Evolutionary conservation across 2,329 filamentous ascomycete genomes (phyloP).

Genomic region (Hymenoscyphus infarciens): DNA sequence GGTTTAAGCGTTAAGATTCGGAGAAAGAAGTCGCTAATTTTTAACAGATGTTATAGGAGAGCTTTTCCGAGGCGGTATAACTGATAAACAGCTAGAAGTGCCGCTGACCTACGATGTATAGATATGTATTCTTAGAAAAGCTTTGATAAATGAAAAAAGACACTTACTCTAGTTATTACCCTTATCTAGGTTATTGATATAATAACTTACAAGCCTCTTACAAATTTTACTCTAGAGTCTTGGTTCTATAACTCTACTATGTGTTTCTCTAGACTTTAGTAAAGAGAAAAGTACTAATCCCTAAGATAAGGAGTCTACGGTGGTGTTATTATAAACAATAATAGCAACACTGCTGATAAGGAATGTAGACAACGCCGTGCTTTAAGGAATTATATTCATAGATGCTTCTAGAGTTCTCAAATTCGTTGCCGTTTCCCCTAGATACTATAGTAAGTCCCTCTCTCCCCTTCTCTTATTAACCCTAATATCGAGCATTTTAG

Average conservation of each 20-base stretch:
- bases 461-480: not conserved
- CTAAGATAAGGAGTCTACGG: not conserved
- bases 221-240: slow-evolving; percentile 36
- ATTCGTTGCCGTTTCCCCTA: slow-evolving; percentile 42
- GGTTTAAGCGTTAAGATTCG: not conserved
- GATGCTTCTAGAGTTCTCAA: slow-evolving; percentile 40
- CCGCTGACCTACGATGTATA: slow-evolving; percentile 39
- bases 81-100: slow-evolving; percentile 36
- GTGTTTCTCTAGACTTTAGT: slow-evolving; percentile 17
- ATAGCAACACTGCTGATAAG: slow-evolving; percentile 3
- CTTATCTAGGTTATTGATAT: slow-evolving; percentile 31
- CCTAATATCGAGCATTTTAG: not conserved
- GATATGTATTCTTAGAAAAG: slow-evolving; percentile 19
- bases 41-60: slow-evolving; percentile 36
- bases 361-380: slow-evolving; percentile 31
- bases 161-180: not conserved
- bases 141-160: not conserved
- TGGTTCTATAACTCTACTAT: slow-evolving; percentile 41
- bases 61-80: slow-evolving; percentile 36
- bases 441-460: slow-evolving; percentile 36
- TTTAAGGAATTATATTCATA: slow-evolving; percentile 41
- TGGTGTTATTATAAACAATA: not conserved
- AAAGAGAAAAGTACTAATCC: not conserved
- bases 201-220: slow-evolving; percentile 39
- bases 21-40: not conserved